phyloP scores from a whole-genome alignment of 1,284 basidiomycete species.

The Agaricales sp. region DNA sequence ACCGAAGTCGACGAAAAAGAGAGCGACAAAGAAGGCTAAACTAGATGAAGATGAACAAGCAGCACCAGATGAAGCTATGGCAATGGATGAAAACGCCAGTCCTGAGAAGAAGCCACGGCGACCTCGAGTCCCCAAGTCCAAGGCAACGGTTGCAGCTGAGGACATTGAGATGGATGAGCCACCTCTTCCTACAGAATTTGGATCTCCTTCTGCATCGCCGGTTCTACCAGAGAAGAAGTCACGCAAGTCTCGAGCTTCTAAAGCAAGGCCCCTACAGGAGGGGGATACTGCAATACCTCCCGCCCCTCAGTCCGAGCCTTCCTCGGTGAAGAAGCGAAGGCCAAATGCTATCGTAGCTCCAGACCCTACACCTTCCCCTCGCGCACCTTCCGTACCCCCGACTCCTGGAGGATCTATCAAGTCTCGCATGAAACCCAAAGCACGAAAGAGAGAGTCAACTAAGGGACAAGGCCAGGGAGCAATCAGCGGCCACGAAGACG shows the following conservation, averaged over 20 bases:
- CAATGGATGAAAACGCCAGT: background rate
- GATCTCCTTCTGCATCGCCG: background rate
- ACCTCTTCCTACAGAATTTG: background rate
- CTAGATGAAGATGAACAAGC: background rate
- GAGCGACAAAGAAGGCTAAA: constrained; percentile 3
- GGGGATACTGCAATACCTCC: too few species aligned
- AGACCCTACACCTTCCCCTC: background rate
- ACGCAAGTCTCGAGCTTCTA: background rate
- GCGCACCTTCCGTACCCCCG: background rate
- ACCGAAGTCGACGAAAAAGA: constrained; percentile 6
- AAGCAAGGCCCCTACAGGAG: too few species aligned
- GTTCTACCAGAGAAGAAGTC: background rate
- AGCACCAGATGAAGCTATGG: background rate
- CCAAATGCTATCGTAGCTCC: too few species aligned
- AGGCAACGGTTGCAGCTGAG: background rate
- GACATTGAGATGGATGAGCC: background rate
- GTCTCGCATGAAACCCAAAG: too few species aligned
- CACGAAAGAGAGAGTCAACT: too few species aligned
- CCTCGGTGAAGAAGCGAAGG: too few species aligned
- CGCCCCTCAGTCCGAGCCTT: too few species aligned
- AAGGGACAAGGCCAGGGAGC: background rate
- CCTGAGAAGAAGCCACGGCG: background rate
- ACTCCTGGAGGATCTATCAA: background rate
- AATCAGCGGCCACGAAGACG: background rate
- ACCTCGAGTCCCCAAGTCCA: background rate